Evolutionary conservation across 192 early-diverging fungal genomes (phyloP), one percentile per base, ranked within the genome.

Genomic region (Ramicandelaber brevisporus): DNA sequence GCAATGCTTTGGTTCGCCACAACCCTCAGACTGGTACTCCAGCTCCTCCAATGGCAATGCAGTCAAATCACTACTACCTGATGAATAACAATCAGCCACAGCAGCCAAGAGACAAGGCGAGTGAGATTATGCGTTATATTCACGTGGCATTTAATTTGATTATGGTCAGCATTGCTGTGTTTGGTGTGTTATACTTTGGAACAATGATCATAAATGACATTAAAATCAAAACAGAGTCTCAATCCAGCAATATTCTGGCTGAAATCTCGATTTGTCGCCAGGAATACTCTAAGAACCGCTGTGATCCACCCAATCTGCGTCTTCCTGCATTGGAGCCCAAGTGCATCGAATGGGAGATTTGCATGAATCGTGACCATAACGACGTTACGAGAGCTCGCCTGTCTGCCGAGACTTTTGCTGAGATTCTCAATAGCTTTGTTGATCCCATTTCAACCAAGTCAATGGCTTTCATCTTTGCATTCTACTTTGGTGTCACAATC

Each of bases 381-480:
- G 63, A 54, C 25, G 57, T 78, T 13, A 63, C 65, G 26, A 64
- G 78, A 26, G 55, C 70, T 6, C 65, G 70, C 27, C 61, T 87
- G 9, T 68, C 73, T 0, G 78, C 82, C 1, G 73, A 87, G 38
- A 75, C 77, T 0, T 47, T 83, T 44, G 82, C 73, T 14, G 65
- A 73, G 26, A 80, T 83, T 17, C 44, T 78, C 26, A 83, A 80
- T 34, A 61, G 72, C 19, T 73, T 87, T 33, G 65, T 82, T 18
- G 70, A 87, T 17, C 70, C 76, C 5, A 60, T 87, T 4, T 79
- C 77, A n/a, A 67, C 72, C 30, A 87, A 87, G 32, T 74, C 78
- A 0, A 73, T 87, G 73, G 63, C 42, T 31, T 55, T 59, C 27
- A 55, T 59, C 40, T 33, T 50, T 26, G 28, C 44, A 17, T 26